phyloP scores from a whole-genome alignment of 257 asterid genomes.

The Ophiorrhiza pumila region DNA sequence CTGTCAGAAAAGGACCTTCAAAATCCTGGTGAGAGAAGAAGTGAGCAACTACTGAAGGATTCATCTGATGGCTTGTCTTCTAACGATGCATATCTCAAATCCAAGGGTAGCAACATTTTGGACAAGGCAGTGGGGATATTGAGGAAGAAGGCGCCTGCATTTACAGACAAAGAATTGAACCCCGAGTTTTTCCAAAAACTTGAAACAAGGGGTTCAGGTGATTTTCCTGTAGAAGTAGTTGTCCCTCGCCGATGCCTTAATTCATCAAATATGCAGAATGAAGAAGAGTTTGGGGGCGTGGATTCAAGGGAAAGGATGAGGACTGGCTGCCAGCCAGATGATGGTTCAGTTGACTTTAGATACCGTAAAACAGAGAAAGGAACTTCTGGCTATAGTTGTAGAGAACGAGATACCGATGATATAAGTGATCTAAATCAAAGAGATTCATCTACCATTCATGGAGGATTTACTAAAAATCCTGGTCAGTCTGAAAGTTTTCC shows the following conservation, averaged over 20 bases:
- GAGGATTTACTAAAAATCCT: slow-evolving; percentile 49
- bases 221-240: slow-evolving; percentile 92
- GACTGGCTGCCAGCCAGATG: slow-evolving; percentile 41
- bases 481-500: slow-evolving; percentile 65
- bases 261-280: slow-evolving; percentile 50
- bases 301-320: slow-evolving; percentile 46
- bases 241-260: slow-evolving; percentile 76
- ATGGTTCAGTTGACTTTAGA: slow-evolving; percentile 29
- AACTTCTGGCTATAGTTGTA: slow-evolving; percentile 28
- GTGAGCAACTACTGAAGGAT: slow-evolving; percentile 41
- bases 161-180: slow-evolving; percentile 85
- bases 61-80: slow-evolving; percentile 55
- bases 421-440: slow-evolving; percentile 48
- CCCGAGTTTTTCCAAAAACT: slow-evolving; percentile 95
- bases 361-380: slow-evolving; percentile 42
- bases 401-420: slow-evolving; percentile 39
- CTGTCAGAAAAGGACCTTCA: slow-evolving; percentile 45
- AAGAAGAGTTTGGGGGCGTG: slow-evolving; percentile 48
- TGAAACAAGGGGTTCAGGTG: slow-evolving; percentile 76
- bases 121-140: slow-evolving; percentile 90
- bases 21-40: slow-evolving; percentile 43
- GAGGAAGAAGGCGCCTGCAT: slow-evolving; percentile 79
- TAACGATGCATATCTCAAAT: slow-evolving; percentile 39
- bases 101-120: slow-evolving; percentile 53
- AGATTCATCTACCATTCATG: slow-evolving; percentile 42